Evolutionary conservation across 2,329 filamentous ascomycete genomes (phyloP).

Genomic region (Alternaria infectoria): DNA sequence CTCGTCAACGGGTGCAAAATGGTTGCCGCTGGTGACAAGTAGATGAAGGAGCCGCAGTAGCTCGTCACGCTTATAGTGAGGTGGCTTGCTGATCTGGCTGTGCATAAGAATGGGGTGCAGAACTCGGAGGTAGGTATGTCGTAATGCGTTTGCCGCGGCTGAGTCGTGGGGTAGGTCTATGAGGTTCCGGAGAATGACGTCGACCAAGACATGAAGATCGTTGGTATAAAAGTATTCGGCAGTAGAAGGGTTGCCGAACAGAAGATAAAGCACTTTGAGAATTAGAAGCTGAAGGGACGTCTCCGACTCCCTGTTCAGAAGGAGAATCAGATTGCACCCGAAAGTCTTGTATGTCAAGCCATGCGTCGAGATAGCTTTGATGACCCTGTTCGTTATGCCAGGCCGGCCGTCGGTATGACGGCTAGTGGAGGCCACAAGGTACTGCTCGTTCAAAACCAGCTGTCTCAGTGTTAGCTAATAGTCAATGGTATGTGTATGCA

Average conservation of each 20-base stretch:
- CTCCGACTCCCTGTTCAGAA: constrained; percentile 92
- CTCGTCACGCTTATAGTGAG: constrained; percentile 90
- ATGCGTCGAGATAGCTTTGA: constrained; percentile 85
- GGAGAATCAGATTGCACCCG: constrained; percentile 94
- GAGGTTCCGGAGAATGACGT: constrained; percentile 96
- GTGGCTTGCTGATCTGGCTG: constrained; percentile 84
- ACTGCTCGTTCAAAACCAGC: constrained; percentile 97
- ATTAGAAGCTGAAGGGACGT: constrained; percentile 96
- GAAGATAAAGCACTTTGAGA: constrained; percentile 89
- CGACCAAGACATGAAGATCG: constrained; percentile 88
- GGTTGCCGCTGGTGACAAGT: constrained; percentile 67
- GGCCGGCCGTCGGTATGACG: constrained; percentile 48
- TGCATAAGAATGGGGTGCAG: constrained; percentile 89
- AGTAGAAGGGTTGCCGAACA: constrained; percentile 90
- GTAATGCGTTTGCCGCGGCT: constrained; percentile 59
- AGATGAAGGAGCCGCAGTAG: constrained; percentile 77
- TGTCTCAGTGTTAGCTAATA: constrained; percentile 46
- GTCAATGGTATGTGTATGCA: neutral
- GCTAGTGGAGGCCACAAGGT: constrained; percentile 75
- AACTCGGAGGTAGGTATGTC: constrained; percentile 94
- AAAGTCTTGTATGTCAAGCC: constrained; percentile 89
- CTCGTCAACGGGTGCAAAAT: constrained; percentile 82
- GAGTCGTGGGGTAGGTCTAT: constrained; percentile 89
- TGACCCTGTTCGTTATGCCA: constrained; percentile 85
- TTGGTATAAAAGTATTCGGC: constrained; percentile 99